phyloP scores from a whole-genome alignment of 495 filamentous ascomycete species.

The Achaetomiella virescens region DNA sequence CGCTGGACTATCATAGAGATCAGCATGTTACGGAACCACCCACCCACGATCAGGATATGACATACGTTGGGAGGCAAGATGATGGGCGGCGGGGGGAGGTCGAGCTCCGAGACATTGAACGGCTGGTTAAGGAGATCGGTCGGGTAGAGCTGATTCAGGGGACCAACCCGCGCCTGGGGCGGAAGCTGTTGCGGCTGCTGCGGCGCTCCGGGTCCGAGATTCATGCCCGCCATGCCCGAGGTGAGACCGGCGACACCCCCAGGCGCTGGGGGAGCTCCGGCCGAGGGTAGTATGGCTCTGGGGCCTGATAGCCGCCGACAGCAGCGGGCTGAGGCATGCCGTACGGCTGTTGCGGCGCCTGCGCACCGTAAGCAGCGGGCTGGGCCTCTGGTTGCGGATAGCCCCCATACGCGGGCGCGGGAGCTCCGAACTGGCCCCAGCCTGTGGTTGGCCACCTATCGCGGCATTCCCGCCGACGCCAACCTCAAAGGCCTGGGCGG shows the following conservation, averaged over 20 bases:
- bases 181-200: conserved; percentile 49
- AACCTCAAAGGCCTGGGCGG: conserved; percentile 90
- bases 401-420: conserved; percentile 46
- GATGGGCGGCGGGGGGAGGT: conserved; percentile 86
- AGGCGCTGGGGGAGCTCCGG: conserved; percentile 39
- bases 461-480: conserved; percentile 81
- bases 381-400: conserved; percentile 59
- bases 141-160: conserved; percentile 82
- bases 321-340: conserved; percentile 41
- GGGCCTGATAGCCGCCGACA: conserved; percentile 56
- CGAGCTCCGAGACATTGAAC: conserved; percentile 87
- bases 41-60: conserved; percentile 8
- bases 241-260: conserved; percentile 67
- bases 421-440: conserved; percentile 32
- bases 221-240: conserved; percentile 78
- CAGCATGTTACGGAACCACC: conserved; percentile 5
- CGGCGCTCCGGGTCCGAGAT: conserved; percentile 50
- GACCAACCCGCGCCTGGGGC: conserved; percentile 46
- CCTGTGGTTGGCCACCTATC: conserved; percentile 40
- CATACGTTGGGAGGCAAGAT: conserved; percentile 87
- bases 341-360: conserved; percentile 37
- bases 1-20: conserved; percentile 61
- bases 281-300: conserved; percentile 56
- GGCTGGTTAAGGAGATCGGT: conserved; percentile 87
- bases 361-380: conserved; percentile 46